Conservation (phyloP, 768 basidiomycete genomes). For the Terana coerulea region DNA sequence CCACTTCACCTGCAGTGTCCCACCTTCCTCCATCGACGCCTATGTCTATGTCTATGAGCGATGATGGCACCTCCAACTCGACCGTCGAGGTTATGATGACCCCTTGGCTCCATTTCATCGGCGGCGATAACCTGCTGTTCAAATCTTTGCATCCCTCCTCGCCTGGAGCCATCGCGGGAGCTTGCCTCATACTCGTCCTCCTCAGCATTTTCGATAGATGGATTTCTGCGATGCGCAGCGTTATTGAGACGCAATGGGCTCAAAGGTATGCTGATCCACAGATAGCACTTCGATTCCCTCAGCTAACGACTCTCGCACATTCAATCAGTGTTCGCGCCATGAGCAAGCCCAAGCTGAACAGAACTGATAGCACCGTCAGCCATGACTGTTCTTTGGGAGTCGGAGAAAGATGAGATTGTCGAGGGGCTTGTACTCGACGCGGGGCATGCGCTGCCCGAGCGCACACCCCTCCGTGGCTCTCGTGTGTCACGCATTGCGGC, state of each 20-base stretch:
- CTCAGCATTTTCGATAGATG: constrained; percentile 71
- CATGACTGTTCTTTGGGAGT: too few species aligned
- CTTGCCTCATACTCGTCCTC: constrained; percentile 66
- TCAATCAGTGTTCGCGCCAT: not conserved
- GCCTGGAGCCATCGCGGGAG: constrained; percentile 66
- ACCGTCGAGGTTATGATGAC: constrained; percentile 24
- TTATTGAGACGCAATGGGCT: constrained; percentile 56
- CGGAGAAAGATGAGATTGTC: not conserved
- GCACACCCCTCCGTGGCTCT: not conserved
- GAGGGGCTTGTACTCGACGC: constrained; percentile 12
- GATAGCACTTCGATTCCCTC: not conserved
- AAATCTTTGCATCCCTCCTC: constrained; percentile 64
- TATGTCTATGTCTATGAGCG: not conserved
- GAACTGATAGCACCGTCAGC: not conserved
- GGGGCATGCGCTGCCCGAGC: not conserved
- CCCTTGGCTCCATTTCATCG: constrained; percentile 67
- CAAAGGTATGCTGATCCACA: constrained; percentile 38
- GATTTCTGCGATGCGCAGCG: constrained; percentile 52
- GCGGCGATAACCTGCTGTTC: constrained; percentile 66
- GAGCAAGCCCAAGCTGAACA: not conserved
- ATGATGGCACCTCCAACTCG: not conserved
- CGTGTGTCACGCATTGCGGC: constrained; percentile 37
- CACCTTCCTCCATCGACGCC: too few species aligned
- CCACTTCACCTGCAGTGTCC: too few species aligned
- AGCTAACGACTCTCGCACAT: not conserved